Evolutionary conservation across 768 basidiomycete genomes (phyloP).

Genomic region (Tulasnella sp.): DNA sequence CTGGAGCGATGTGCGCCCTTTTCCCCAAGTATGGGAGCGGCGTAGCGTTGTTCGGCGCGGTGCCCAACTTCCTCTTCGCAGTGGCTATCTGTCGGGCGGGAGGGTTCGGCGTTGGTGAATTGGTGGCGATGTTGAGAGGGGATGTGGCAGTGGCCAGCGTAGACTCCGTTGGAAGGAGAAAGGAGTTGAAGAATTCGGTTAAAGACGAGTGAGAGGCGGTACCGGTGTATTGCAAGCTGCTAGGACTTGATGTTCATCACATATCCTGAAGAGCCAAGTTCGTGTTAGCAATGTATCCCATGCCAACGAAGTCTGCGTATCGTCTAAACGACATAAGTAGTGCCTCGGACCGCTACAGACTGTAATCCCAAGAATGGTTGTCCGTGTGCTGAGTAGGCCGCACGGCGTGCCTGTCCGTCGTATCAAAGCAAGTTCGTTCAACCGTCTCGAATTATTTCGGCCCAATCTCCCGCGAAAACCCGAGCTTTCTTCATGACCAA

Average conservation of each 20-base stretch:
- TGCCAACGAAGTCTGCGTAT: no score
- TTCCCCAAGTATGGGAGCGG: conserved; percentile 6
- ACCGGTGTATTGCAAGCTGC: no score
- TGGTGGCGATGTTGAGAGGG: not conserved
- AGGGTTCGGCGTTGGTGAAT: not conserved
- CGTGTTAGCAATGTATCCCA: no score
- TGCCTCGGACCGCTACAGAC: no score
- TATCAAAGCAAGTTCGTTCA: not conserved
- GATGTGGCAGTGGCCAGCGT: not conserved
- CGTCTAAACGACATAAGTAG: no score
- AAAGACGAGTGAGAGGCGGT: not conserved
- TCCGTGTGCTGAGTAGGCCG: not conserved
- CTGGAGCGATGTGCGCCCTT: not conserved
- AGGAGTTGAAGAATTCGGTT: not conserved
- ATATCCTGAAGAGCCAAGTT: no score
- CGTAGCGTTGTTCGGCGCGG: not conserved
- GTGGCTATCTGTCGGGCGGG: not conserved
- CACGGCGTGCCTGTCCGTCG: not conserved
- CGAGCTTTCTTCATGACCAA: not conserved
- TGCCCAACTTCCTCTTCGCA: not conserved
- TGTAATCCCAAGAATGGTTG: not conserved
- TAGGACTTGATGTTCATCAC: no score
- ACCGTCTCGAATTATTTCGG: not conserved
- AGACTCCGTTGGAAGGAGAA: not conserved
- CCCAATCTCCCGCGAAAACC: not conserved